Evolutionary conservation across 208 protist genomes (phyloP).

Genomic region (Angomonas ambiguus): DNA sequence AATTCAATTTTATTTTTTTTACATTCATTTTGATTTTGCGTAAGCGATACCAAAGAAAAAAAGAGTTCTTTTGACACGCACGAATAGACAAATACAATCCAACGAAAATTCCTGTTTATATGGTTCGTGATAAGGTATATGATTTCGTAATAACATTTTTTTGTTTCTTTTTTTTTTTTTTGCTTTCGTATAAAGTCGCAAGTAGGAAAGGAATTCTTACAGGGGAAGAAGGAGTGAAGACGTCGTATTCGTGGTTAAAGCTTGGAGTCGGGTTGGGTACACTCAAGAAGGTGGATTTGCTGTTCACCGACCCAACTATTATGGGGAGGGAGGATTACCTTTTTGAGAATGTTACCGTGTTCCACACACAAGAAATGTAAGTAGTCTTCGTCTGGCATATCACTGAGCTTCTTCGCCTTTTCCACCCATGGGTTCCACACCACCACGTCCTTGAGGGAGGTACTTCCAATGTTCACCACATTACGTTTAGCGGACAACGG

Average conservation of each 20-base stretch:
- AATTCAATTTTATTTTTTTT: conserved; percentile 7
- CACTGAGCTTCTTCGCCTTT: conserved; percentile 61
- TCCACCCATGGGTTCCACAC: conserved; percentile 85
- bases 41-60: conserved; percentile 12
- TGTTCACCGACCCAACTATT: conserved; percentile 57
- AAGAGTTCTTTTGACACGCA: neutral
- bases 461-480: conserved; percentile 35
- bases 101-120: too few species aligned
- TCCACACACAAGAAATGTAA: conserved; percentile 85
- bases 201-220: neutral
- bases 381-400: conserved; percentile 77
- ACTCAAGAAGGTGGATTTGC: conserved; percentile 32
- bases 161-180: conserved; percentile 7
- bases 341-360: conserved; percentile 66
- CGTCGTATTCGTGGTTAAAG: conserved; percentile 13
- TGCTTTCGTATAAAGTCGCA: neutral
- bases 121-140: neutral
- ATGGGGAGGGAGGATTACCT: conserved; percentile 49
- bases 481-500: conserved; percentile 9
- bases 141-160: too few species aligned
- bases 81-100: neutral
- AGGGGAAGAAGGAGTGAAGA: neutral
- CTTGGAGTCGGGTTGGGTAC: conserved; percentile 37
- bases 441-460: conserved; percentile 67
- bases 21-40: neutral